Evolutionary conservation across 2,329 filamentous ascomycete species (phyloP).

Genomic region (Fusarium cicatricum): DNA sequence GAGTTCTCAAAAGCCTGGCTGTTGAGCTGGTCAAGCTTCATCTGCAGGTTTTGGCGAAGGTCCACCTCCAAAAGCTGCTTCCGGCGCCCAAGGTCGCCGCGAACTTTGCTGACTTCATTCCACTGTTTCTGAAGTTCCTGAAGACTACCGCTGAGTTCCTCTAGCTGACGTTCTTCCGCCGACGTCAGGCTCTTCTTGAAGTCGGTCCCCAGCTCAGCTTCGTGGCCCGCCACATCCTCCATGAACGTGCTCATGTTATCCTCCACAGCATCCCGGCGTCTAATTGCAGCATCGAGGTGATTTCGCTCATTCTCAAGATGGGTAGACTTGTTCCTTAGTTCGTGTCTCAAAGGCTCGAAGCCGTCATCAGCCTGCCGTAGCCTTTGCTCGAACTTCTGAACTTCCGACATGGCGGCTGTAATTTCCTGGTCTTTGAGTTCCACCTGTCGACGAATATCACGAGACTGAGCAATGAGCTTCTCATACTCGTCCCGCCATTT

Average conservation of each 20-base stretch:
- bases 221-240: conserved; percentile 77
- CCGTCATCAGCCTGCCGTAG: conserved; percentile 81
- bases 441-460: conserved; percentile 73
- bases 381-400: conserved; percentile 83
- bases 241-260: conserved; percentile 78
- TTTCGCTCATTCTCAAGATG: conserved; percentile 77
- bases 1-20: conserved; percentile 75
- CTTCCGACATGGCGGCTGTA: conserved; percentile 82
- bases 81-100: conserved; percentile 79
- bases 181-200: conserved; percentile 90
- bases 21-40: conserved; percentile 86
- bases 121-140: conserved; percentile 80
- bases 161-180: conserved; percentile 84
- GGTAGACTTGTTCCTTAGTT: conserved; percentile 77
- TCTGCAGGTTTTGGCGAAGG: conserved; percentile 86
- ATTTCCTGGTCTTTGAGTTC: conserved; percentile 88
- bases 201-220: conserved; percentile 82
- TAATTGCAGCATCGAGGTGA: conserved; percentile 74
- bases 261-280: conserved; percentile 73
- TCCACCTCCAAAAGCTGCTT: conserved; percentile 89
- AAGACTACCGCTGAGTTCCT: conserved; percentile 72
- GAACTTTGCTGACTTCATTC: conserved; percentile 75
- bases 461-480: conserved; percentile 67
- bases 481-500: conserved; percentile 81
- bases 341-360: conserved; percentile 80